These are phyloP conservation scores for Acorus calamus DNA, from an alignment of 106 monocot species.

Conservation along the genomic window DNA sequence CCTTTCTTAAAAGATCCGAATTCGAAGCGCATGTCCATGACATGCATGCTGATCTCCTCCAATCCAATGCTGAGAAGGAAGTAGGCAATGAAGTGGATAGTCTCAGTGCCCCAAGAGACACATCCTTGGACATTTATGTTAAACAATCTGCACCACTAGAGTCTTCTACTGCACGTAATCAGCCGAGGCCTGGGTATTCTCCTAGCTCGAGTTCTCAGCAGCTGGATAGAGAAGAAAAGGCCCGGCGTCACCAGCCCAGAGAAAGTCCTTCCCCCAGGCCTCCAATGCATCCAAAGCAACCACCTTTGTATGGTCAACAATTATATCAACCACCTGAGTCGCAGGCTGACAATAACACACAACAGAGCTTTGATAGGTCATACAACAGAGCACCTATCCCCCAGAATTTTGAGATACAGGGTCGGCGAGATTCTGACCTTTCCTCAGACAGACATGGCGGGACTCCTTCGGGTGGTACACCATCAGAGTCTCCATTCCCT, in stretches of 20 bases:
- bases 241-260: slow-evolving; percentile 34
- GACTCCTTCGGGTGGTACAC: background rate
- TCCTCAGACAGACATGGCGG: slow-evolving; percentile 19
- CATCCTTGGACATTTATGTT: slow-evolving; percentile 29
- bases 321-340: slow-evolving; percentile 26
- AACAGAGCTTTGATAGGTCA: slow-evolving; percentile 29
- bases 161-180: slow-evolving; percentile 63
- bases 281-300: slow-evolving; percentile 12
- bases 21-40: slow-evolving; percentile 68
- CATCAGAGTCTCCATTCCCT: slow-evolving; percentile 27
- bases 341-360: slow-evolving; percentile 26
- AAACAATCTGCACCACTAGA: slow-evolving; percentile 53
- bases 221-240: slow-evolving; percentile 49
- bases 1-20: slow-evolving; percentile 68
- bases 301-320: slow-evolving; percentile 23
- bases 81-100: slow-evolving; percentile 34
- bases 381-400: slow-evolving; percentile 34
- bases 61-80: slow-evolving; percentile 34
- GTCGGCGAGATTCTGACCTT: slow-evolving; percentile 28
- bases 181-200: slow-evolving; percentile 39
- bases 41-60: slow-evolving; percentile 55
- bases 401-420: slow-evolving; percentile 26
- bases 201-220: slow-evolving; percentile 48
- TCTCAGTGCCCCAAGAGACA: slow-evolving; percentile 19
- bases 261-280: slow-evolving; percentile 41